These are phyloP conservation scores for Metarhizium rileyi DNA, from an alignment of 2,329 filamentous ascomycete species.

Conservation along the genomic window DNA sequence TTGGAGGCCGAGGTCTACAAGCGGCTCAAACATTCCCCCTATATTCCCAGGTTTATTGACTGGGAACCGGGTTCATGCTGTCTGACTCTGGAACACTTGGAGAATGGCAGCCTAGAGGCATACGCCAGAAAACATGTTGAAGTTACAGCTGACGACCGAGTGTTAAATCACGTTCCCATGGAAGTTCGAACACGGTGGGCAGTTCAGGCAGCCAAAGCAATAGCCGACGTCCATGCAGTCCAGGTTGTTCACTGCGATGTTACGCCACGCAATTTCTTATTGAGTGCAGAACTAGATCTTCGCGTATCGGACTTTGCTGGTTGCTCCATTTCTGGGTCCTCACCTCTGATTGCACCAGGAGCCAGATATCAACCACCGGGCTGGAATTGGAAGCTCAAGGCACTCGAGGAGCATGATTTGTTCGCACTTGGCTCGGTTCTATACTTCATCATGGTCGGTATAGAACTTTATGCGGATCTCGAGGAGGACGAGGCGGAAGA, in stretches of 20 bases:
- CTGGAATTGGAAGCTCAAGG: slow-evolving; percentile 16
- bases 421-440: slow-evolving; percentile 25
- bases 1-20: slow-evolving; percentile 17
- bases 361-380: slow-evolving; percentile 15
- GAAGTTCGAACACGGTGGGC: slow-evolving; percentile 14
- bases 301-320: slow-evolving; percentile 28
- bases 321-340: slow-evolving; percentile 18
- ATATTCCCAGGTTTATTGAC: slow-evolving; percentile 1
- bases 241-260: slow-evolving; percentile 30
- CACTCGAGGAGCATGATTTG: slow-evolving; percentile 19
- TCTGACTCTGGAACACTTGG: neutral
- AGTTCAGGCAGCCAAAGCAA: slow-evolving; percentile 22
- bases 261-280: slow-evolving; percentile 27
- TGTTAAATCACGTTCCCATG: neutral
- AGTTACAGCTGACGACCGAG: neutral
- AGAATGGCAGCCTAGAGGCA: neutral
- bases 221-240: slow-evolving; percentile 24
- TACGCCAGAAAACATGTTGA: neutral
- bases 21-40: slow-evolving; percentile 8
- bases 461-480: slow-evolving; percentile 19
- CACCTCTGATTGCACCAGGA: slow-evolving; percentile 13
- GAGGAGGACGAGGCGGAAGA: slow-evolving; percentile 18
- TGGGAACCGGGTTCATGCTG: neutral
- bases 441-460: slow-evolving; percentile 24
- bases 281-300: slow-evolving; percentile 24